Base-by-base conservation (phyloP, 345 rosid genomes). In the Anastatica hierochuntica region DNA sequence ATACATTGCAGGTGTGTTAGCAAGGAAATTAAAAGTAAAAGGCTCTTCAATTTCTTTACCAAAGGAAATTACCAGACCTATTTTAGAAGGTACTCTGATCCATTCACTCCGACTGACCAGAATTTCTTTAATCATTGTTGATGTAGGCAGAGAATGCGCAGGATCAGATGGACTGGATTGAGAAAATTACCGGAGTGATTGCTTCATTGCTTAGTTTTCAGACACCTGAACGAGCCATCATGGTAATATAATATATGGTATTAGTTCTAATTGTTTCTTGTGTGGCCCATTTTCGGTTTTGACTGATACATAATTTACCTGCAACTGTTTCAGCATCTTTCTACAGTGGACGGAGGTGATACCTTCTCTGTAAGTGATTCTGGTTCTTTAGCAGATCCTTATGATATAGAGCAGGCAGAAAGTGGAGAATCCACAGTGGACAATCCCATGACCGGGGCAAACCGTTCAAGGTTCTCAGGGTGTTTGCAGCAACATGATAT, bases 111-210 rank as follows among this genome's bases (percentile, higher is more conserved):
- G n/a, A n/a, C n/a, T n/a, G n/a, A n/a, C n/a, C n/a, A n/a, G n/a
- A n/a, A n/a, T n/a, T n/a, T n/a, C n/a, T n/a, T n/a, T n/a, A 14
- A 41, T 11, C n/a, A 19, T 65, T 46, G 17, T 27, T 49, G 60
- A 66, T 73, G 74, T 74, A 84, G 94, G 94, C 94, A 59, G 88
- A 84, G 72, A 84, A 76, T 73, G 80, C 84, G n/a, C 53, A 62
- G 33, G 89, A 84, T 62, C 94, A 84, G 69, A 77, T 72, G 84
- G 94, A 84, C 69, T 79, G 94, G 94, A 84, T 84, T 7, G 89
- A 84, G 38, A 84, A 81, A 63, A 84, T 84, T 67, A 84, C 75
- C 47, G 94, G 89, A 60, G 94, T 81, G 6, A 84, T 78, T 66
- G 63, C 94, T 60, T 77, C 80, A 15, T 72, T 84, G 49, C 58